phyloP scores from a whole-genome alignment of 225 moss, liverwort and hornwort species.

The Straminergon stramineum region DNA sequence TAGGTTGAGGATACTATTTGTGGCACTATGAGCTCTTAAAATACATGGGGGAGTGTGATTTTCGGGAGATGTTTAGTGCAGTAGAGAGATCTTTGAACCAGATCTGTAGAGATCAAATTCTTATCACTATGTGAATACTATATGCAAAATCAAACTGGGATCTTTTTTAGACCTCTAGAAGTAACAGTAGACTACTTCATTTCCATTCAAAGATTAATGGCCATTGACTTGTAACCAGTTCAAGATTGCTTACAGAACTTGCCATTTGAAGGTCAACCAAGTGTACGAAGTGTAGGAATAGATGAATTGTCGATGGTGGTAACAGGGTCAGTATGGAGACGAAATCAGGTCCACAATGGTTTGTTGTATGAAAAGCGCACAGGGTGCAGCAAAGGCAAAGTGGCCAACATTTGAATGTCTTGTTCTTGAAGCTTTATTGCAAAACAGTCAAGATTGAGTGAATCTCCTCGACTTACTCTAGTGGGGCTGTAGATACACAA shows the following conservation, averaged over 20 bases:
- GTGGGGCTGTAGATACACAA: background rate
- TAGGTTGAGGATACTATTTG: background rate
- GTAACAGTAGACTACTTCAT: background rate
- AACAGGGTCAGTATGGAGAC: background rate
- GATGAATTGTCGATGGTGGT: background rate
- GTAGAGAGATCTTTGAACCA: background rate
- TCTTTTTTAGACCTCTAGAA: background rate
- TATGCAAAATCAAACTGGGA: background rate
- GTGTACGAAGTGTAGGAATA: background rate
- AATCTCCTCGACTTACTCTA: background rate
- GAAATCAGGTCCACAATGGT: background rate
- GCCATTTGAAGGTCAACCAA: background rate
- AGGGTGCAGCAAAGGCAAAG: background rate
- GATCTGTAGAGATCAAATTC: background rate
- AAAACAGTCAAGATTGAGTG: background rate
- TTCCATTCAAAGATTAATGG: background rate
- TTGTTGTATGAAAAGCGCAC: background rate
- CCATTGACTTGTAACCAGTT: background rate
- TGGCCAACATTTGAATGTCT: background rate
- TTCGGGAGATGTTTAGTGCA: background rate
- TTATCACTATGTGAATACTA: background rate
- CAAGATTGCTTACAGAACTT: background rate
- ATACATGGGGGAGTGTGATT: background rate
- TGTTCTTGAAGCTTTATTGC: background rate
- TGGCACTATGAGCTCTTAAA: background rate